Evolutionary conservation across 306 rosid genomes (phyloP).

Genomic region (Glycine tomentella): DNA sequence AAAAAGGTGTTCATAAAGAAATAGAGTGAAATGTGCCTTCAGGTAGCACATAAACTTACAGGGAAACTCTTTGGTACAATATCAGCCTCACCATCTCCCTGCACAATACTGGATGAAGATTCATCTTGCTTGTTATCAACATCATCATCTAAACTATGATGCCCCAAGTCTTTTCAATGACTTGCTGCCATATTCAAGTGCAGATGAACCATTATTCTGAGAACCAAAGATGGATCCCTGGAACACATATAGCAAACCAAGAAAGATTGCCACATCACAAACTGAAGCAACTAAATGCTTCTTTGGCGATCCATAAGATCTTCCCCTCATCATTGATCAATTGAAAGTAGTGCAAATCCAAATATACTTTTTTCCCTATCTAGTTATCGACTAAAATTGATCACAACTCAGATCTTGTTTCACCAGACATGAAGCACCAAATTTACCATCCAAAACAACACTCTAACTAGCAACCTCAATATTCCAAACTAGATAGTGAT

Average conservation of each 20-base stretch:
- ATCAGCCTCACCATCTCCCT: conserved; percentile 45
- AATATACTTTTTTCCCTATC: conserved; percentile 27
- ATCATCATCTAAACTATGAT: conserved; percentile 52
- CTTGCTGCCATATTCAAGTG: conserved; percentile 51
- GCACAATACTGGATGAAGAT: conserved; percentile 39
- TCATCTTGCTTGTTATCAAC: conserved; percentile 49
- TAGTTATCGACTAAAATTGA: conserved; percentile 31
- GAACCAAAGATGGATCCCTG: conserved; percentile 51
- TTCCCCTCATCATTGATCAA: conserved; percentile 57
- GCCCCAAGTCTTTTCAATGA: conserved; percentile 55
- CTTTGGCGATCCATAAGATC: conserved; percentile 56
- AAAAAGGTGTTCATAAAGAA: background rate
- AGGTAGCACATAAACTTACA: conserved; percentile 41
- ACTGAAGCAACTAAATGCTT: conserved; percentile 54
- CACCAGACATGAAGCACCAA: conserved; percentile 41
- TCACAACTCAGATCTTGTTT: conserved; percentile 43
- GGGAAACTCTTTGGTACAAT: conserved; percentile 50
- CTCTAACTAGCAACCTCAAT: conserved; percentile 25
- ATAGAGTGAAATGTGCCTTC: background rate
- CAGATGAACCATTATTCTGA: conserved; percentile 44
- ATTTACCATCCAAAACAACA: conserved; percentile 38
- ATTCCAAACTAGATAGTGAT: conserved; percentile 15
- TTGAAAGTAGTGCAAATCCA: conserved; percentile 21
- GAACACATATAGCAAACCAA: conserved; percentile 51
- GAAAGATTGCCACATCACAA: conserved; percentile 43